Evolutionary conservation across 805 yeast species (phyloP), one percentile per base, ranked within the genome.

Genomic region (Cyberlindnera subsufficiens): DNA sequence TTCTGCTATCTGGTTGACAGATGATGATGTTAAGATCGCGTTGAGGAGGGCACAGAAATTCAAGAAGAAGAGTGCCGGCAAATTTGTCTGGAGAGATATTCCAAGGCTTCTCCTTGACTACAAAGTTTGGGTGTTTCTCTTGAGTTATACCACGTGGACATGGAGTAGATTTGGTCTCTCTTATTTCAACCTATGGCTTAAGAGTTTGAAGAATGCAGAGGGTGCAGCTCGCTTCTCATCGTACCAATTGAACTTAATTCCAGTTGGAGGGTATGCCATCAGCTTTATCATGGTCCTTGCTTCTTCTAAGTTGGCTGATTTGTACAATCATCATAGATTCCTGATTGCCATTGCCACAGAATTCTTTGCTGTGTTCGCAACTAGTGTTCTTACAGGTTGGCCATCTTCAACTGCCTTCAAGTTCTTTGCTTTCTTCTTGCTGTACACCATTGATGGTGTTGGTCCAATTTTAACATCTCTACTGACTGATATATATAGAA

Each of bases 111-210:
- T 34, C n/a, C 34, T 14, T n/a, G 36, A 35, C 32, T 40, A 37
- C 13, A 38, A 32, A 38, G 20, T 44, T n/a, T 44, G 35, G 38
- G 27, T 33, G 4, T 44, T 34, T n/a, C 30, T 35, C 10, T 14
- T 44, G 5, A 14, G 32, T 16, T 42, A 33, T 30, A 16, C 30
- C 16, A 22, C 27, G 6, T 41, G 42, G 44, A 42, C 45, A 9
- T 42, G 40, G 37, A 32, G 36, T 20, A 38, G 40, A 15, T 32
- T 17, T 27, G 45, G 47, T 34, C 78, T 80, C 30, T 69, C 75
- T 16, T 77, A 71, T 52, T 55, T 68, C 17, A 42, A 39, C 19
- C 67, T 74, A 52, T 79, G 80, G 87, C 69, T 72, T 36, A 61
- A 39, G 29, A 20, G 34, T 14, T 30, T 45, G 30, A 38, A 32